Evolutionary conservation across 2,329 filamentous ascomycete genomes (phyloP), one percentile per base, ranked within the genome.

Genomic region (Cyphellophora attinorum): DNA sequence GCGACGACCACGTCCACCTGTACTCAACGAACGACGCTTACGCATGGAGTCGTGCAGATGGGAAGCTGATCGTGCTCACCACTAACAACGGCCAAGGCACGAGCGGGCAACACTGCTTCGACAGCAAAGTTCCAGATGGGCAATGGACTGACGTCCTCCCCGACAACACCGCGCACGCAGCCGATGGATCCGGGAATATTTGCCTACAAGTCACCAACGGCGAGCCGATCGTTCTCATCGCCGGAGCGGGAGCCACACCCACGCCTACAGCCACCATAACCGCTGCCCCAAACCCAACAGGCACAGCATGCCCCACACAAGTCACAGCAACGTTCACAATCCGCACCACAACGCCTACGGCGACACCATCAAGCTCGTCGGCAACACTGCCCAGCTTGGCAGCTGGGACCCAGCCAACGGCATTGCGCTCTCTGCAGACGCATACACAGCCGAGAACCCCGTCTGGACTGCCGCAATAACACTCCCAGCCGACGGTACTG

Each of bases 391-490:
- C 8, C 8, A 25, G 21, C 21, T 25, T n/a, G 21, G 21, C 8
- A 25, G n/a, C n/a, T 25, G 21, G 21, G 8, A 75, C 39, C 61
- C 69, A 0, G 50, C 42, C 28, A 61, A 57, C 17, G 79, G 72
- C 0, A 49, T 81, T 2, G 48, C 71, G 0, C 61, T 86, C 13
- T 70, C 65, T 29, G 73, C 79, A 2, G 61, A 58, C 11, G 50
- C 62, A 12, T 85, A 85, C 51, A 78, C 74, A 0, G 47, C 59
- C 2, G 57, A 53, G 19, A 74, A 79, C 47, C 75, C 72, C 1
- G 44, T 81, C 5, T 85, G 81, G 81, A 64, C 58, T 30, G 65
- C 55, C 0, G 70, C 68, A 0, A 50, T 84, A 16, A 59, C 57
- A 1, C 55, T 85, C 10, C 56, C 64, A 0, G 62, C 72, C 0